Evolutionary conservation across 352 stramenopile genomes (phyloP).

Genomic region (Phytophthora palmivora): DNA sequence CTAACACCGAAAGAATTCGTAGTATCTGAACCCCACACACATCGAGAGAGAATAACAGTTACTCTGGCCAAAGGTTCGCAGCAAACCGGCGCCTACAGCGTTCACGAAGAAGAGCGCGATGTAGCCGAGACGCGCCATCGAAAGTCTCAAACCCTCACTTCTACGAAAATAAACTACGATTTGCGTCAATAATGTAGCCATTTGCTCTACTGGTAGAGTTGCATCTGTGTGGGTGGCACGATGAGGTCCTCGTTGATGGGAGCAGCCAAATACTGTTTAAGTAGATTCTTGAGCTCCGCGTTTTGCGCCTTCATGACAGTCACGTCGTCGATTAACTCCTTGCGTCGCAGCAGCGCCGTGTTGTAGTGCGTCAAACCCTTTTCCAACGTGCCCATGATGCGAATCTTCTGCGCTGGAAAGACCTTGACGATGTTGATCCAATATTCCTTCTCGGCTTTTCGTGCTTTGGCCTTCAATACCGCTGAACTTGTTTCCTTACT

Average conservation of each 20-base stretch:
- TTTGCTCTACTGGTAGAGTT: conserved; percentile 61
- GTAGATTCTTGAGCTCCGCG: conserved; percentile 87
- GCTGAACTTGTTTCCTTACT: conserved; percentile 32
- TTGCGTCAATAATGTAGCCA: conserved; percentile 3
- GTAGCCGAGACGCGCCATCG: conserved; percentile 51
- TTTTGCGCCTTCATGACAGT: conserved; percentile 85
- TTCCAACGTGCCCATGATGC: conserved; percentile 88
- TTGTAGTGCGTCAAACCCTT: conserved; percentile 87
- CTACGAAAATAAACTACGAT: no score
- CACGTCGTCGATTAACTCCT: conserved; percentile 85
- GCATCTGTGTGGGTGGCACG: conserved; percentile 87
- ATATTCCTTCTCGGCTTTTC: conserved; percentile 75
- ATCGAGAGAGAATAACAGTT: not conserved
- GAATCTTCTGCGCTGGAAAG: conserved; percentile 66
- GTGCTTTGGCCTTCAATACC: conserved; percentile 46
- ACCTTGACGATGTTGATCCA: conserved; percentile 83
- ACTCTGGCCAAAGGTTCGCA: conserved; percentile 73
- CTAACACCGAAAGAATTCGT: conserved; percentile 17
- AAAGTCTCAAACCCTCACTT: no score
- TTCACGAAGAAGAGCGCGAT: conserved; percentile 74
- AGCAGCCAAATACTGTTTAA: conserved; percentile 91
- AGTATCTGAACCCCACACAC: not conserved
- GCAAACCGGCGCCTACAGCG: conserved; percentile 51
- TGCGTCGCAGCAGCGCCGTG: conserved; percentile 77
- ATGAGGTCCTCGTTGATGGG: conserved; percentile 87